These are phyloP conservation scores for Trichoderma virens DNA, from an alignment of 495 filamentous ascomycete species.

Conservation along the genomic window DNA sequence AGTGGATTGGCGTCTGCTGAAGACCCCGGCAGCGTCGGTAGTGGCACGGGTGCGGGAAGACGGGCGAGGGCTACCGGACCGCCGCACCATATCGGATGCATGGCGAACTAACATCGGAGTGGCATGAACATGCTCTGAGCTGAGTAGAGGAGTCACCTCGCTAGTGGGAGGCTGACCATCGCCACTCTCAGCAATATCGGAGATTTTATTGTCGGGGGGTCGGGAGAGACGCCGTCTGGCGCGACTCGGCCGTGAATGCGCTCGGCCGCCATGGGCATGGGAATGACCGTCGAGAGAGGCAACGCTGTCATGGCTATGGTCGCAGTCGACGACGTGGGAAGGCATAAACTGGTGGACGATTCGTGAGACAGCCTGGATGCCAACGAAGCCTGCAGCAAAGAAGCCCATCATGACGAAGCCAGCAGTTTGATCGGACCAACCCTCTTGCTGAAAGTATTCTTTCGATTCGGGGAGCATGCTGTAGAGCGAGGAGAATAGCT, in stretches of 20 bases:
- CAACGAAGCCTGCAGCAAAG: slow-evolving; percentile 75
- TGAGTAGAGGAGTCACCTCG: slow-evolving; percentile 27
- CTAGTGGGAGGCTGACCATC: slow-evolving; percentile 16
- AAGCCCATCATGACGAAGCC: slow-evolving; percentile 66
- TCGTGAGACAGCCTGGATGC: slow-evolving; percentile 73
- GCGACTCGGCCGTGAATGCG: slow-evolving; percentile 14
- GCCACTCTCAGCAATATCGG: slow-evolving; percentile 15
- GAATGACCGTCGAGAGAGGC: slow-evolving; percentile 8
- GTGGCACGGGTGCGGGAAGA: not conserved
- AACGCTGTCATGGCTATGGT: slow-evolving; percentile 63
- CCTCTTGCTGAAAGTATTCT: slow-evolving; percentile 61
- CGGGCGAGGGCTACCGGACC: slow-evolving; percentile 11
- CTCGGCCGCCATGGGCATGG: slow-evolving; percentile 12
- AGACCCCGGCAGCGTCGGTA: slow-evolving; percentile 9
- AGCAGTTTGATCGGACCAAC: slow-evolving; percentile 56
- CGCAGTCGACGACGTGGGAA: slow-evolving; percentile 89
- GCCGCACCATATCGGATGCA: not conserved
- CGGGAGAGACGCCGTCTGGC: slow-evolving; percentile 19
- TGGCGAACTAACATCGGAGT: not conserved
- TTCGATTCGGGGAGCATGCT: slow-evolving; percentile 87
- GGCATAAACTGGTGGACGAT: slow-evolving; percentile 78
- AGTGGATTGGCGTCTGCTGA: slow-evolving; percentile 37
- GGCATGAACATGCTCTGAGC: not conserved
- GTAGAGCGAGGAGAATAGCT: slow-evolving; percentile 91
- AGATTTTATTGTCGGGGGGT: slow-evolving; percentile 3